phyloP scores from a whole-genome alignment of 1,284 basidiomycete species.

The Rhodotorula mucilaginosa region DNA sequence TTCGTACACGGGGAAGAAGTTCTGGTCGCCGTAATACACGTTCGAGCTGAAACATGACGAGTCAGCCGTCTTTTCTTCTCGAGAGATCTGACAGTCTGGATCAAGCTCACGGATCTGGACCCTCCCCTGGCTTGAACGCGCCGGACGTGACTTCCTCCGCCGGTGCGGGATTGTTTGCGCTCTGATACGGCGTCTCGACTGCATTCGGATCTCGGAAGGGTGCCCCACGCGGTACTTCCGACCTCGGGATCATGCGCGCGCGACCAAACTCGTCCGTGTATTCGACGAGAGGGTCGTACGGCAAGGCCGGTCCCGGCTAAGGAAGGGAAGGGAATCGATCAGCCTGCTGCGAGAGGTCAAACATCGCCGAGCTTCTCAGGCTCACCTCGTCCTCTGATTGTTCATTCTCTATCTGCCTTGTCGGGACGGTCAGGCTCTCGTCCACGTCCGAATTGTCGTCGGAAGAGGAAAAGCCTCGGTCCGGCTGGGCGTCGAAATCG shows the following conservation, averaged over 20 bases:
- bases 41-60: conserved; percentile 39
- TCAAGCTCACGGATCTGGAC: conserved; percentile 54
- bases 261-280: conserved; percentile 84
- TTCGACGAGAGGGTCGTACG: conserved; percentile 68
- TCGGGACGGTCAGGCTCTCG: conserved; percentile 27
- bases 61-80: conserved; percentile 56
- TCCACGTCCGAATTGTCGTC: conserved; percentile 44
- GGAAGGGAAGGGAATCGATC: background rate
- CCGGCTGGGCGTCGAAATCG: conserved; percentile 72
- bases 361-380: background rate
- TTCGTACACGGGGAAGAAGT: conserved; percentile 78
- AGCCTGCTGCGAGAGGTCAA: background rate
- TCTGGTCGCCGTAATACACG: conserved; percentile 61
- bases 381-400: conserved; percentile 33
- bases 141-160: background rate
- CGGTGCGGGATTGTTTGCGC: background rate
- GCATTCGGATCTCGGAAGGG: conserved; percentile 45
- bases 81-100: conserved; percentile 38
- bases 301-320: conserved; percentile 8
- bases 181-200: conserved; percentile 21
- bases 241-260: conserved; percentile 62
- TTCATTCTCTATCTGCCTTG: conserved; percentile 20
- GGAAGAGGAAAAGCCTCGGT: conserved; percentile 54
- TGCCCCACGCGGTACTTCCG: conserved; percentile 70
- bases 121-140: conserved; percentile 40